Conservation (phyloP, 176 grass and related monocot genomes). For the Poa pratensis region DNA sequence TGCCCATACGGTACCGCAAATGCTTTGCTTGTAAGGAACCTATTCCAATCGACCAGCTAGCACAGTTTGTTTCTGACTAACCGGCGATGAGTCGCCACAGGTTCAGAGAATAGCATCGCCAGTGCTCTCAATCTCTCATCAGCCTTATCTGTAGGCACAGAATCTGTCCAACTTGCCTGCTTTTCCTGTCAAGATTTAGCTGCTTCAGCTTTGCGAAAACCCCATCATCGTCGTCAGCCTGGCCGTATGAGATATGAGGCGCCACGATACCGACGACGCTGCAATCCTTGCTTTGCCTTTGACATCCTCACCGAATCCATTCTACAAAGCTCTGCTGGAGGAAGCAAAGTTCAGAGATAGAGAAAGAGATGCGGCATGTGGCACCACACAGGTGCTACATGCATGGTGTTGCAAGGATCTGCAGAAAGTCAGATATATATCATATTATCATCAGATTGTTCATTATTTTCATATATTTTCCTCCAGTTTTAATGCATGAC, state of each 20-base stretch:
- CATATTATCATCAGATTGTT: slow-evolving; percentile 34
- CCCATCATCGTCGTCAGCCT: slow-evolving; percentile 26
- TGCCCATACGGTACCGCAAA: slow-evolving; percentile 38
- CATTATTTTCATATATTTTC: not conserved
- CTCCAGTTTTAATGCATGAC: slow-evolving; percentile 43
- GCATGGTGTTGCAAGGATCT: slow-evolving; percentile 38
- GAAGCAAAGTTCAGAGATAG: slow-evolving; percentile 20
- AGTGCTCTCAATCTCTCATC: slow-evolving; percentile 38
- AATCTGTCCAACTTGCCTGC: slow-evolving; percentile 53
- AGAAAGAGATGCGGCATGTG: slow-evolving; percentile 31
- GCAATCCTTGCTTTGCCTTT: slow-evolving; percentile 52
- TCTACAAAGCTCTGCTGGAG: slow-evolving; percentile 38
- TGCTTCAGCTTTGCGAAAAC: slow-evolving; percentile 30
- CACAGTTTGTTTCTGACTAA: slow-evolving; percentile 22
- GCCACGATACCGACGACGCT: slow-evolving; percentile 41
- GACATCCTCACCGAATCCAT: slow-evolving; percentile 20
- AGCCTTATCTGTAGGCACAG: slow-evolving; percentile 43
- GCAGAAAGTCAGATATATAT: slow-evolving; percentile 42
- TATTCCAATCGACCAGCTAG: slow-evolving; percentile 20
- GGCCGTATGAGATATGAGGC: slow-evolving; percentile 56
- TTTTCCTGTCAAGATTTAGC: slow-evolving; percentile 50
- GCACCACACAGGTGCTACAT: slow-evolving; percentile 42
- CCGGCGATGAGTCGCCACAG: slow-evolving; percentile 40
- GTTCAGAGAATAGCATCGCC: slow-evolving; percentile 56
- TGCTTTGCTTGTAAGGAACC: slow-evolving; percentile 34